Conservation (phyloP, 1,284 basidiomycete species). For the Trichosporon coremiiforme region DNA sequence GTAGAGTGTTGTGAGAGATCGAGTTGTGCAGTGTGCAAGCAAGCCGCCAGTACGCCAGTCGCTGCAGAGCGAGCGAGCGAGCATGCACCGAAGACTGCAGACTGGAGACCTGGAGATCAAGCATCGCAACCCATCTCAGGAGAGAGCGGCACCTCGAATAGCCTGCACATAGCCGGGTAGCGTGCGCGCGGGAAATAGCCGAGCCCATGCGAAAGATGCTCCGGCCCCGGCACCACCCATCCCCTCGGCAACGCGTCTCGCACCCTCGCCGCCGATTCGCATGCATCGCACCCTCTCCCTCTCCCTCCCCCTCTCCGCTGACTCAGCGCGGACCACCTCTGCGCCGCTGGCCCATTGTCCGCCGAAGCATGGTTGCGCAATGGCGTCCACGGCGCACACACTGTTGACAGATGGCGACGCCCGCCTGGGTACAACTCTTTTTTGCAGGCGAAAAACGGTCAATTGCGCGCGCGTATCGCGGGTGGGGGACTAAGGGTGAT, state of each 20-base stretch:
- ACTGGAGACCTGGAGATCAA: too few relatives aligned
- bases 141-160: background rate
- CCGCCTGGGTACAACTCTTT: too few relatives aligned
- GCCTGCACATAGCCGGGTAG: conserved; percentile 17
- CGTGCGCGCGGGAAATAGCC: conserved; percentile 7
- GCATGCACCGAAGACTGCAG: background rate
- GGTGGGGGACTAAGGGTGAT: conserved; percentile 8
- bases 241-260: background rate
- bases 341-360: background rate
- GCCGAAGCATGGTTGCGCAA: background rate
- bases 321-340: conserved; percentile 3
- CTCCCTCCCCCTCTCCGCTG: background rate
- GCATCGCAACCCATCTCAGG: too few relatives aligned
- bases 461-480: conserved; percentile 10
- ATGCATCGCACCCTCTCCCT: background rate
- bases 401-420: too few relatives aligned
- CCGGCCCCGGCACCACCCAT: conserved; percentile 13
- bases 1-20: background rate
- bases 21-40: background rate
- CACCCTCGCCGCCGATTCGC: background rate
- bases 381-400: background rate
- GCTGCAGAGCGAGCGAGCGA: background rate
- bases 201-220: background rate
- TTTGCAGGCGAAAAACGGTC: background rate
- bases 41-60: too few relatives aligned